phyloP scores from a whole-genome alignment of 2,329 filamentous ascomycete genomes.

The Paraconiothyrium sp. region DNA sequence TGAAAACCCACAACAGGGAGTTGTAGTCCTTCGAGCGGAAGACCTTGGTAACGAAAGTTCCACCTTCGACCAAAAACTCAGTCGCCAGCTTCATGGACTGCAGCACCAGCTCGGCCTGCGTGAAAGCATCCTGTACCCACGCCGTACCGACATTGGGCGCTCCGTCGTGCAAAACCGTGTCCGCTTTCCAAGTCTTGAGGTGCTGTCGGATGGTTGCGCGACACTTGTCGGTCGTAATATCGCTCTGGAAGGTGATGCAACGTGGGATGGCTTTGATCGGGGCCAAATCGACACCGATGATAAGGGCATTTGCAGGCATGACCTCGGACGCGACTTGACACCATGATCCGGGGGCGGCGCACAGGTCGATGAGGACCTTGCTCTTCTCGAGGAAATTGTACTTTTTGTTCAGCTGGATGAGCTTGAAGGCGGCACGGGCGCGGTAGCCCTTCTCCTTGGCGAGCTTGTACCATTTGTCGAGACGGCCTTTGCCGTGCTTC shows the following conservation, averaged over 20 bases:
- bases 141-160: constrained; percentile 97
- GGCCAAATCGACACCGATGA: constrained; percentile 91
- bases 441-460: constrained; percentile 98
- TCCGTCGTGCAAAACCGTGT: constrained; percentile 95
- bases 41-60: constrained; percentile 95
- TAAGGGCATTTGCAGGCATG: constrained; percentile 89
- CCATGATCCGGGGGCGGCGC: constrained; percentile 82
- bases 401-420: constrained; percentile 98
- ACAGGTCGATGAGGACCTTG: constrained; percentile 95
- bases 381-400: constrained; percentile 98
- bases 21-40: constrained; percentile 99
- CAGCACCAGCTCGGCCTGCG: constrained; percentile 90
- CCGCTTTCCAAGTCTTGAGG: constrained; percentile 94
- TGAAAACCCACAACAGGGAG: constrained; percentile 94
- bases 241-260: constrained; percentile 94
- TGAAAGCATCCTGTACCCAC: constrained; percentile 98
- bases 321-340: constrained; percentile 54
- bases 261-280: constrained; percentile 96
- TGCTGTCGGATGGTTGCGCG: constrained; percentile 88
- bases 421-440: constrained; percentile 94
- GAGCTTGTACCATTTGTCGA: constrained; percentile 99
- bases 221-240: constrained; percentile 97
- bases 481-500: constrained; percentile 97
- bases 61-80: constrained; percentile 80
- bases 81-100: constrained; percentile 93